phyloP scores from a whole-genome alignment of 345 rosid genomes.

The Microthlaspi erraticum region DNA sequence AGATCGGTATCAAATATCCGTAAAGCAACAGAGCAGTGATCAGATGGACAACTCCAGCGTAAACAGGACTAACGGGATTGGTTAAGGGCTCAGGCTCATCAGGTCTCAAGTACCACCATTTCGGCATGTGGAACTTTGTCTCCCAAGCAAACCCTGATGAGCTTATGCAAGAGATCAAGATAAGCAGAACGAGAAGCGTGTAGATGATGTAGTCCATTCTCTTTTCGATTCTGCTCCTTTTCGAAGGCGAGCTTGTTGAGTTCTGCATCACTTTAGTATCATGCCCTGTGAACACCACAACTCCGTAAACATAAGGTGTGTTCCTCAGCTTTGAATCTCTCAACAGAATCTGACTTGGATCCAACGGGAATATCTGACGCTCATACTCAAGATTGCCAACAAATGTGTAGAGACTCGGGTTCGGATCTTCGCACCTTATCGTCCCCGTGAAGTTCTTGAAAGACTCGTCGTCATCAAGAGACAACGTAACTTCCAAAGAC shows the following conservation, averaged over 20 bases:
- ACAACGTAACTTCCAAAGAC: constrained; percentile 71
- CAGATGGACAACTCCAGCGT: constrained; percentile 82
- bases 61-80: constrained; percentile 60
- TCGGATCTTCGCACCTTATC: constrained; percentile 90
- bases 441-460: constrained; percentile 68
- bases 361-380: constrained; percentile 69
- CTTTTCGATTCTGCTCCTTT: constrained; percentile 81
- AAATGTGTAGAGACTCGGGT: constrained; percentile 88
- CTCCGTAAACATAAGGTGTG: constrained; percentile 78
- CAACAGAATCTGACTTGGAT: constrained; percentile 90
- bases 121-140: constrained; percentile 74
- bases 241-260: constrained; percentile 85
- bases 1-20: constrained; percentile 94
- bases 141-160: constrained; percentile 84
- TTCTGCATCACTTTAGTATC: constrained; percentile 98
- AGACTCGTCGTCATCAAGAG: constrained; percentile 65
- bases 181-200: constrained; percentile 72
- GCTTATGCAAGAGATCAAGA: constrained; percentile 73
- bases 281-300: constrained; percentile 86
- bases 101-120: constrained; percentile 86
- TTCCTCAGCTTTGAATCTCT: constrained; percentile 98
- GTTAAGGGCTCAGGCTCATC: constrained; percentile 53
- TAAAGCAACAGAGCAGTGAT: constrained; percentile 94
- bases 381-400: constrained; percentile 87
- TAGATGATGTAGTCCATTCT: constrained; percentile 92